Evolutionary conservation across 768 basidiomycete species (phyloP).

Genomic region (Mycena alexandri): DNA sequence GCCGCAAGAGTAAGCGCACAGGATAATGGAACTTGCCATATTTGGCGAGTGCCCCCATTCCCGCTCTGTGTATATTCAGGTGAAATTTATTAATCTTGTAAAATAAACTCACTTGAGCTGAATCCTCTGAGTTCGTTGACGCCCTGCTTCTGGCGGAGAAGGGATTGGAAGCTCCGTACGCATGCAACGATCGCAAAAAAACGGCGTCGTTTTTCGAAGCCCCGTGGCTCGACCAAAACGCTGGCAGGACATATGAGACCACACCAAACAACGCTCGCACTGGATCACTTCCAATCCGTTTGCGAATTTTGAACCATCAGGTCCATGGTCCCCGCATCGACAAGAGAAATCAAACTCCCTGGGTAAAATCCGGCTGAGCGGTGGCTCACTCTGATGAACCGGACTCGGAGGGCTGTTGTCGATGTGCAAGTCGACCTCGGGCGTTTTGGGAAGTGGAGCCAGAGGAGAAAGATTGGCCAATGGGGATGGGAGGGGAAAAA

Average conservation of each 20-base stretch:
- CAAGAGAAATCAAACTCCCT: not conserved
- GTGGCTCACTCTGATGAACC: too few species aligned
- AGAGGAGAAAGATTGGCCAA: not conserved
- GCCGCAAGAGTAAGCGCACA: not conserved
- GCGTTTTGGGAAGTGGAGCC: too few species aligned
- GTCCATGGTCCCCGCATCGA: not conserved
- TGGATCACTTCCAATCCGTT: not conserved
- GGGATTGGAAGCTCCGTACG: not conserved
- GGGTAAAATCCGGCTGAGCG: not conserved
- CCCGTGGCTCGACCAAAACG: not conserved
- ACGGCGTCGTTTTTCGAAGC: not conserved
- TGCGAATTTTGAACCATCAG: not conserved
- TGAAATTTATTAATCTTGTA: not conserved
- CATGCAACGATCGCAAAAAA: not conserved
- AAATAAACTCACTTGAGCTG: not conserved
- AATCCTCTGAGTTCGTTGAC: not conserved
- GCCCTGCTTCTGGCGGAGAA: not conserved
- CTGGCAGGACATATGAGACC: slow-evolving; percentile 7
- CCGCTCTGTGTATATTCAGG: not conserved
- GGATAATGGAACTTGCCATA: not conserved
- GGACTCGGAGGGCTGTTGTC: too few species aligned
- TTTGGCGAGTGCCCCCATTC: not conserved
- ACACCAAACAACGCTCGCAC: not conserved
- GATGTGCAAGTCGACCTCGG: too few species aligned
- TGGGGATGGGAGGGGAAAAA: too few species aligned